Evolutionary conservation across 352 stramenopile species (phyloP).

Genomic region (Blastocystis sp.): DNA sequence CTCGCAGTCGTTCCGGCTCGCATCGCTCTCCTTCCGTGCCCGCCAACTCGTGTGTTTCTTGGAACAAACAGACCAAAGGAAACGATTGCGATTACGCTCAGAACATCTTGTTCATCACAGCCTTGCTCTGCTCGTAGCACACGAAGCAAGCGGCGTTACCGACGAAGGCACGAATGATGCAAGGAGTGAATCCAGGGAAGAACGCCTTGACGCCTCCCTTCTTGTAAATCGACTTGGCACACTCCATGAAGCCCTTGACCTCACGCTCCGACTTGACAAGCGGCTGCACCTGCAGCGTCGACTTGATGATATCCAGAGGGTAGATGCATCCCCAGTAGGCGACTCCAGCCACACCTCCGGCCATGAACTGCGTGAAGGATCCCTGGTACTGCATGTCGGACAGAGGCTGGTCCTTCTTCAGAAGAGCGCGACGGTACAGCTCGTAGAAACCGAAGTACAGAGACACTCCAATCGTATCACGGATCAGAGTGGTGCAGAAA

Average conservation of each 20-base stretch:
- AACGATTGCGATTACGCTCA: constrained; percentile 5
- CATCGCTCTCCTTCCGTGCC: background rate
- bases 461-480: constrained; percentile 56
- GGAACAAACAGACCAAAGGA: background rate
- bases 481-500: constrained; percentile 51
- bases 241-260: constrained; percentile 51
- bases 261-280: constrained; percentile 52
- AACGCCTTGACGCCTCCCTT: constrained; percentile 52
- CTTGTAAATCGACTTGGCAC: constrained; percentile 40
- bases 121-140: constrained; percentile 54
- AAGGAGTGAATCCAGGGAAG: constrained; percentile 54
- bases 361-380: constrained; percentile 52
- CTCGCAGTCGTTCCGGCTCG: background rate
- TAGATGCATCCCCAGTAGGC: constrained; percentile 54
- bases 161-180: constrained; percentile 55
- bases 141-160: constrained; percentile 56
- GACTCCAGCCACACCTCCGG: constrained; percentile 47
- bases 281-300: constrained; percentile 20
- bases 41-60: background rate
- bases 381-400: constrained; percentile 53
- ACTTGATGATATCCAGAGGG: constrained; percentile 55
- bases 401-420: constrained; percentile 52
- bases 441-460: constrained; percentile 57
- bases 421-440: constrained; percentile 35
- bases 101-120: constrained; percentile 52